Conservation (phyloP, 257 asterid species). For the Petunia axillaris region DNA sequence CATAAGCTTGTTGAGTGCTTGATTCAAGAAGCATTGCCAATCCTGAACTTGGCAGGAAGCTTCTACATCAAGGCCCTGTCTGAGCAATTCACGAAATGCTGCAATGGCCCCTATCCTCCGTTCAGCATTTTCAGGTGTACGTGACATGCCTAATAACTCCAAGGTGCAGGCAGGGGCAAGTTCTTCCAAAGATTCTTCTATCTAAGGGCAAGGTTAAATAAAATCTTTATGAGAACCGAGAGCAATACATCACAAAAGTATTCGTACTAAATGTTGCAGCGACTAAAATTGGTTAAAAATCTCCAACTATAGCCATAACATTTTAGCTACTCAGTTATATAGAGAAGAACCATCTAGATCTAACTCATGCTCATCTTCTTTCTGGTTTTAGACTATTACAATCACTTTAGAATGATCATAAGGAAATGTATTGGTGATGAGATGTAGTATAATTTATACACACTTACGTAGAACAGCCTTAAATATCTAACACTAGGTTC, state of each 20-base stretch:
- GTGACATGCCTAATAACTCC: conserved; percentile 93
- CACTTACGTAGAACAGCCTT: not conserved
- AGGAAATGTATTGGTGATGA: conserved; percentile 6
- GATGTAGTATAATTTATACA: not conserved
- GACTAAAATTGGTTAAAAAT: conserved; percentile 23
- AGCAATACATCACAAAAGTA: not conserved
- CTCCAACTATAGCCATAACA: not conserved
- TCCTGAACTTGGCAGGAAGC: conserved; percentile 90
- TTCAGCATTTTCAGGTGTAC: conserved; percentile 92
- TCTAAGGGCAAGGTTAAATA: conserved; percentile 54
- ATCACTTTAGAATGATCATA: not conserved
- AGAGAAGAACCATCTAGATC: conserved; percentile 1
- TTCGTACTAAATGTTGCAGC: conserved; percentile 14
- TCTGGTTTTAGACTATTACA: not conserved
- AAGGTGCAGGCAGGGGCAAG: conserved; percentile 97
- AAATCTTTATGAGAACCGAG: conserved; percentile 30
- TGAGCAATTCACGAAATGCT: conserved; percentile 89
- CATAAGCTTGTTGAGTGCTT: conserved; percentile 84
- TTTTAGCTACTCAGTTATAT: not conserved
- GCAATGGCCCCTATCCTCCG: conserved; percentile 91
- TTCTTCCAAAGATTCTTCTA: conserved; percentile 96
- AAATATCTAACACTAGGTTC: not conserved
- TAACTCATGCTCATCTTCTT: conserved; percentile 5
- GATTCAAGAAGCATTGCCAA: conserved; percentile 93
- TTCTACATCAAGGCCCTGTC: conserved; percentile 96